These are phyloP conservation scores for Aspergillus heteromorphus DNA, from an alignment of 495 filamentous ascomycete species.

Conservation along the genomic window DNA sequence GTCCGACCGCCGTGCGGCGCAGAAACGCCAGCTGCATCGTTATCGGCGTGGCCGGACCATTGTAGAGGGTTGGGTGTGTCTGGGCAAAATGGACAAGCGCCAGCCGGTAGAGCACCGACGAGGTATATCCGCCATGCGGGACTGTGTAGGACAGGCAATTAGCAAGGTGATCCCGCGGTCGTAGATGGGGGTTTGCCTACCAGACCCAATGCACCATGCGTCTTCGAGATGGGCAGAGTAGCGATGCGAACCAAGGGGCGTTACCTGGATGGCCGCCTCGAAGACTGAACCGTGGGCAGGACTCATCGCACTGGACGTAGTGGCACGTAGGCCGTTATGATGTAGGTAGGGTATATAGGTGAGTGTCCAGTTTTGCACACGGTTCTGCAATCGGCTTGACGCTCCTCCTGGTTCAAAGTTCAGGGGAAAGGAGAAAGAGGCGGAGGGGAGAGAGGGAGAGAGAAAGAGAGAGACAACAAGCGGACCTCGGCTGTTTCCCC, in stretches of 20 bases:
- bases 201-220: slow-evolving; percentile 70
- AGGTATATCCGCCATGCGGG: slow-evolving; percentile 78
- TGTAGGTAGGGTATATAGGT: too few species aligned
- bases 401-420: too few species aligned
- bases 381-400: too few species aligned
- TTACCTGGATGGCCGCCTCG: slow-evolving; percentile 52
- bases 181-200: slow-evolving; percentile 26
- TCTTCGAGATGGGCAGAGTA: slow-evolving; percentile 54
- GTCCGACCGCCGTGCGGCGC: slow-evolving; percentile 59
- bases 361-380: too few species aligned
- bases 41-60: slow-evolving; percentile 53
- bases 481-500: too few species aligned
- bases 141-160: slow-evolving; percentile 42
- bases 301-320: not conserved
- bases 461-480: too few species aligned
- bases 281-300: slow-evolving; percentile 38
- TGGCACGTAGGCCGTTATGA: too few species aligned
- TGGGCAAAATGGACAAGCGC: slow-evolving; percentile 59
- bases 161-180: not conserved
- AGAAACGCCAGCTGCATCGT: slow-evolving; percentile 69
- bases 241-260: slow-evolving; percentile 51
- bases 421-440: too few species aligned
- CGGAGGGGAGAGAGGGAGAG: too few species aligned
- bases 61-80: slow-evolving; percentile 54
- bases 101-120: slow-evolving; percentile 56